Base-by-base conservation (phyloP, 805 yeast species). In the Zygosaccharomyces bisporus region DNA sequence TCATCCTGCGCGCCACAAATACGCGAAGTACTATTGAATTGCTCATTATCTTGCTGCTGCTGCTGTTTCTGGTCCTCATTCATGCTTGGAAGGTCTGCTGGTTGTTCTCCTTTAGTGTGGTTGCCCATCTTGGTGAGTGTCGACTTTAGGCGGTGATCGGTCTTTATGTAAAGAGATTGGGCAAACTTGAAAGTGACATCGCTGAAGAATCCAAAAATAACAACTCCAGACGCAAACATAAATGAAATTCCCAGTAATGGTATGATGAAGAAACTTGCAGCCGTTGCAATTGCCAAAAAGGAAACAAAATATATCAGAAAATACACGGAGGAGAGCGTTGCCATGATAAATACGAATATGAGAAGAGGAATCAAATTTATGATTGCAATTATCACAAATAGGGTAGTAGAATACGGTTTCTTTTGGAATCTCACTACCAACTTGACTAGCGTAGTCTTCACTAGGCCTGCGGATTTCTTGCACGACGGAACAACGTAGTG, bases 221-320 rank as follows among this genome's bases (percentile, higher is more conserved):
- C 57, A 9, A 59, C 60, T 10, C 54, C 56, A 2, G 56, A 43
- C 1, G 66, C 66, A 38, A 62, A 61, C 8, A 54, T 34, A 38
- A 60, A 52, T 3, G 68, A 62, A 3, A 54, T 32, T 1, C 49
- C 43, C 35, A 64, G 34, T 29, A 63, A 43, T 18, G 68, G 68
- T 2, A 58, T 39, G 20, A 64, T 55, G 20, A 63, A 50, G 9
- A 58, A 18, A 2, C 61, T 45, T 3, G 66, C 57, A 2, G 49
- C 13, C n/a, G 51, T 21, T 3, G 55, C 56, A 18, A 59, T 46
- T 3, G 44, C 27, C 10, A 60, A 32, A 39, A 60, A 63, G 13
- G 55, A 37, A 1, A 51, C 33, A 12, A 62, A 37, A 44, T 61
- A 61, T 14, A 56, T 25, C 24, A 59, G 34, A 25, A 59, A 53